These are phyloP conservation scores for Cardamine resedifolia DNA, from an alignment of 345 rosid species.

Conservation along the genomic window DNA sequence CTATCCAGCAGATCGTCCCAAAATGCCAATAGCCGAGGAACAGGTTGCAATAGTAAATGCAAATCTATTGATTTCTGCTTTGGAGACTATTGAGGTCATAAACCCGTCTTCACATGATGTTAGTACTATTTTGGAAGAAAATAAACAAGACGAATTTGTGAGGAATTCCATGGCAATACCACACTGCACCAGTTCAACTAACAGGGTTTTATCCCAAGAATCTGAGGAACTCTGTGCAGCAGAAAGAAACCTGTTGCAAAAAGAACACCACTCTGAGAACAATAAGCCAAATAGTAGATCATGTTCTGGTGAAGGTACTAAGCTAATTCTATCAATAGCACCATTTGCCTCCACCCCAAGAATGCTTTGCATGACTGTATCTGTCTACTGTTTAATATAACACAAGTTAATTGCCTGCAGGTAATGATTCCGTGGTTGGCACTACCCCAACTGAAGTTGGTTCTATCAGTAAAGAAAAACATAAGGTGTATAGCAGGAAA, in stretches of 20 bases:
- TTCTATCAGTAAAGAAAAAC: constrained; percentile 32
- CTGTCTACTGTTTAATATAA: constrained; percentile 1
- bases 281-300: constrained; percentile 27
- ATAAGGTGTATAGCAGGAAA: constrained; percentile 56
- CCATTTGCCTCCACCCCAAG: constrained; percentile 7
- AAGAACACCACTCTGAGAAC: constrained; percentile 23
- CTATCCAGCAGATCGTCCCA: constrained; percentile 33
- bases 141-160: constrained; percentile 30
- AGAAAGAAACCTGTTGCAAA: constrained; percentile 27
- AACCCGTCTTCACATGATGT: constrained; percentile 37
- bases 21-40: constrained; percentile 7
- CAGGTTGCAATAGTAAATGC: constrained; percentile 22
- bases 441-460: constrained; percentile 22
- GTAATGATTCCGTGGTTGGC: constrained; percentile 6
- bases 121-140: constrained; percentile 27
- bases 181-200: constrained; percentile 30
- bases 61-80: constrained; percentile 27
- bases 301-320: constrained; percentile 47
- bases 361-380: constrained; percentile 23
- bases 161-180: constrained; percentile 33
- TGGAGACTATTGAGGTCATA: constrained; percentile 32
- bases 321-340: constrained; percentile 9
- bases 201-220: constrained; percentile 24
- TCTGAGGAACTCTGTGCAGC: constrained; percentile 19
- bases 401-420: constrained; percentile 23